Evolutionary conservation across 768 basidiomycete species (phyloP), one percentile per base, ranked within the genome.

Genomic region (Termitomyces sp.): DNA sequence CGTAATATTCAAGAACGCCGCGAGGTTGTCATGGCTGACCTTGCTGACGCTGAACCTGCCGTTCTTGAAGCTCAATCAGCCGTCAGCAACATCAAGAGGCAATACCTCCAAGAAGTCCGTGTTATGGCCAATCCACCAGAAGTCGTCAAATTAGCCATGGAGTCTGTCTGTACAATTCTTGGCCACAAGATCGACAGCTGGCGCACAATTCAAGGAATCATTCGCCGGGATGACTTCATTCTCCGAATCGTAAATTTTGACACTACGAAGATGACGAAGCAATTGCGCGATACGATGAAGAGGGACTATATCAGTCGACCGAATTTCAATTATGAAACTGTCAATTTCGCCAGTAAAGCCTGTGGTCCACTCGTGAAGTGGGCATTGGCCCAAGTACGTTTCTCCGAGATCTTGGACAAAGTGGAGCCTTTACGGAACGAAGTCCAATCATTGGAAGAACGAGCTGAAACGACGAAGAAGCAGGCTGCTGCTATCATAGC

Each of bases 81-180:
- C n/a, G 97, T 99, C 64, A 91, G 89, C 62, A 96, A 88, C 68
- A 98, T 99, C 77, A 97, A 92, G 72, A 85, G 86, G 61, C 91
- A 94, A 65, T 95, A 98, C 64, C 74, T 99, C 39, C 91, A 95
- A 66, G 97, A 99, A 83, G 97, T 98, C 39, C 84, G 97, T 63
- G 83, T 92, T 10, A 98, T 99, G 95, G 91, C 94, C 41, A 98
- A 98, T 65, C 97, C 97, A 43, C 97, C 97, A 0, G 97, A 98
- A 68, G 89, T 92, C 5, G 95, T 98, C 61, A 98, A 98, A 70
- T 72, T 96, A 42, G 93, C 97, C 15, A 98, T 98, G 94, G 97
- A 98, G 66, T 97, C 95, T 1, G 96, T 97, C 38, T 98, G 97
- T 70, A 94, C 91, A 13, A 79, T 97, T 43, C 85, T 99, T 20